Evolutionary conservation across 257 asterid genomes (phyloP), one percentile per base, ranked within the genome.

Genomic region (Cynanchum wilfordii): DNA sequence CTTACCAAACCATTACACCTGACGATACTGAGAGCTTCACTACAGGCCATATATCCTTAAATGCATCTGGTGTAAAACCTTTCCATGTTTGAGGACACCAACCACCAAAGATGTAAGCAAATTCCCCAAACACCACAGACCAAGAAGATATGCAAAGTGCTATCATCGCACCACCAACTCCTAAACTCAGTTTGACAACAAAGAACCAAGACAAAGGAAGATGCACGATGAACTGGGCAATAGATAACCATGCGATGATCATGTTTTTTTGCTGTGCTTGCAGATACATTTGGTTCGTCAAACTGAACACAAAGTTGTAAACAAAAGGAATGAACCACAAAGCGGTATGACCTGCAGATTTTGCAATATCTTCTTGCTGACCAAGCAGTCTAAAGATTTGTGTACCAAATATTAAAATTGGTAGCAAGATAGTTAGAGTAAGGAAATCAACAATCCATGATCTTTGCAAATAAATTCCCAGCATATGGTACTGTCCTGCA

Each of bases 191-290:
- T 52, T 67, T 17, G 69, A 74, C 54, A 69, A 89, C 98, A 29
- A 93, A 79, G 42, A 80, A 80, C 89, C 89, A 93, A 49, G 97
- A 89, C 80, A 93, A 73, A 29, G 93, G 98, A 29, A 93, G 16
- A 40, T 93, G 98, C 72, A 90, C 70, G 20, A 79, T 71, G 38
- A 93, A 71, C 73, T 87, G 93, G 69, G 76, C 33, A 36, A 80
- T 7, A 0, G 98, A 76, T 52, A 90, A 79, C 86, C 89, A 93
- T 15, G 95, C 98, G 54, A 93, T 64, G 38, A 90, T 77, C 80
- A 82, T 25, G 70, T 93, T 93, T 88, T 93, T 93, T 75, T 89
- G 96, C 76, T 93, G 98, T 30, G 98, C 96, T 88, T 90, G 98
- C 27, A 93, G 83, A 76, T 54, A 93, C 98, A 93, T 93, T 76